A percentile compares a stretch with the other conserved stretches of the same genome.
Evolutionary conservation across 2,329 filamentous ascomycete species (phyloP).

Genomic region (Clonostachys rosea): DNA sequence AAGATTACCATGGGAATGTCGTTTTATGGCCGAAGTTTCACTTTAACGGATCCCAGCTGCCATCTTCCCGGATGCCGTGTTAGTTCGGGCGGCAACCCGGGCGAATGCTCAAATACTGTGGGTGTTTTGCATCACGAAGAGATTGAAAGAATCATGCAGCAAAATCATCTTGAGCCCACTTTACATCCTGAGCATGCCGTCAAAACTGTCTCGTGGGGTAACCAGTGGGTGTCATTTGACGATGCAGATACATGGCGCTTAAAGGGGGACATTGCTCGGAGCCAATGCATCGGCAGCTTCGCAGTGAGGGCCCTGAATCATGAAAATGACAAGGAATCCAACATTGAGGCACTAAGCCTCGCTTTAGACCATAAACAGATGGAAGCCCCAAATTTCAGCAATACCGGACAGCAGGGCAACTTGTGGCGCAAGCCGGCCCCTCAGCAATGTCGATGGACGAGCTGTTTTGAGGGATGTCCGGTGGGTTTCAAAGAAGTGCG

Average conservation of each 20-base stretch:
- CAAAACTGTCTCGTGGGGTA: constrained; percentile 20
- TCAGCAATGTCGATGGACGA: constrained; percentile 4
- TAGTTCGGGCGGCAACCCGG: constrained; percentile 11
- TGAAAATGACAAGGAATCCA: constrained; percentile 11
- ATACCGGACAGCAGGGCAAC: background rate
- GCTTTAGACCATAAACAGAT: background rate
- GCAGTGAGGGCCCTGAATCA: constrained; percentile 22
- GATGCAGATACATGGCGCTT: constrained; percentile 22
- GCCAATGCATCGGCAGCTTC: constrained; percentile 16
- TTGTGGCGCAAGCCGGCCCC: background rate
- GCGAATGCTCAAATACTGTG: constrained; percentile 17
- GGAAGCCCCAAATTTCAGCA: background rate
- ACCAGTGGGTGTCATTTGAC: constrained; percentile 32
- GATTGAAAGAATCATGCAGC: constrained; percentile 18
- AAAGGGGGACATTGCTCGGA: constrained; percentile 21
- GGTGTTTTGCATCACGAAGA: constrained; percentile 24
- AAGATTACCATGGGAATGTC: constrained; percentile 37
- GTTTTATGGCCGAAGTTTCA: constrained; percentile 36
- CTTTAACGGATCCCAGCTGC: constrained; percentile 14
- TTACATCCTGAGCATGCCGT: constrained; percentile 18
- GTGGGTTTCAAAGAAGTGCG: constrained; percentile 3
- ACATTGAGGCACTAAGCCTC: background rate
- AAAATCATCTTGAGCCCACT: constrained; percentile 5
- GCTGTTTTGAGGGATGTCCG: constrained; percentile 5
- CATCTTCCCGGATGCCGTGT: constrained; percentile 20